Conservation (phyloP, 768 basidiomycete species). For the Podaxis mareebaensis region DNA sequence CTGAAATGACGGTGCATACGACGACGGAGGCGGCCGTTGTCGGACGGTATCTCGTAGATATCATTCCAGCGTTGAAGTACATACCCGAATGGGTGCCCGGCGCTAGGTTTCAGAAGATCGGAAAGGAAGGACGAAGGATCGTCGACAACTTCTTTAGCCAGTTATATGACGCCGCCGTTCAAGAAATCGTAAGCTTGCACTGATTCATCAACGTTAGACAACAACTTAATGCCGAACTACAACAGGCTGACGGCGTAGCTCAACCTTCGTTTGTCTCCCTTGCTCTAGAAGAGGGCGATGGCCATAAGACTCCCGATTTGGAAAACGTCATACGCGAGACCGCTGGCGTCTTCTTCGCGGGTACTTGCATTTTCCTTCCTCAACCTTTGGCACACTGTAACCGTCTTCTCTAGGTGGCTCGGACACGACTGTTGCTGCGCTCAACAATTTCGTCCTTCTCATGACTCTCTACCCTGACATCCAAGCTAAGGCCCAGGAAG, state of each 20-base stretch:
- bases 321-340: conserved; percentile 29
- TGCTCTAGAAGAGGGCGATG: conserved; percentile 6
- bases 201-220: not conserved
- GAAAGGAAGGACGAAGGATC: conserved; percentile 23
- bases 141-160: not conserved
- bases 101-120: conserved; percentile 31
- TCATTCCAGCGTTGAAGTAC: conserved; percentile 25
- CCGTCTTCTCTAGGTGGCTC: conserved; percentile 3
- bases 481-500: conserved; percentile 30
- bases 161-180: conserved; percentile 9
- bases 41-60: conserved; percentile 23
- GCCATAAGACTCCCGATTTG: not conserved
- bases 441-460: conserved; percentile 29
- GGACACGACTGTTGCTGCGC: conserved; percentile 15
- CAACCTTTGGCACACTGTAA: not conserved
- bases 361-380: conserved; percentile 20
- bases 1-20: conserved; percentile 20
- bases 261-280: conserved; percentile 14
- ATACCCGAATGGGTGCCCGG: conserved; percentile 33
- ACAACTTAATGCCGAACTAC: not conserved
- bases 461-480: conserved; percentile 32
- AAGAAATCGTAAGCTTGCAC: conserved; percentile 6
- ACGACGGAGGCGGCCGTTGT: conserved; percentile 18
- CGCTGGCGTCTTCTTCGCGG: conserved; percentile 41
- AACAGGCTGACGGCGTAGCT: conserved; percentile 3